Evolutionary conservation across 768 basidiomycete genomes (phyloP), one percentile per base, ranked within the genome.

Genomic region (Paxillus rubicundulus): DNA sequence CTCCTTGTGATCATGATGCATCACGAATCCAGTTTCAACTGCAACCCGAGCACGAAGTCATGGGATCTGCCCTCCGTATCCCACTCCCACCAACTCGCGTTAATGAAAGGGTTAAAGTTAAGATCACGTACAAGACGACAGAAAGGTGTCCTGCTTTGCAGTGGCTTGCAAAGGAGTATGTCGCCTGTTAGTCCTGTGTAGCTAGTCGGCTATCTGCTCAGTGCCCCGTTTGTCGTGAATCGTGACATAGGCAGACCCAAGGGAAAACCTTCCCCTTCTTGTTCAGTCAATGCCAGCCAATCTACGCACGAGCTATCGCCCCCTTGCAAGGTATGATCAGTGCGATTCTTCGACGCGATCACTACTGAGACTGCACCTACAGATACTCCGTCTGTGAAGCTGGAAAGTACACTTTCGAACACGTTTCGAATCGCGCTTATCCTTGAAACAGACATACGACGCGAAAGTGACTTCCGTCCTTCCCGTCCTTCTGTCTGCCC

Each of bases 241-340:
- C 30, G 46, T 36, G 18, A 13, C 17, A 7, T 46, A 90, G 89
- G 53, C 86, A 92, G 70, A 97, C 93, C 0, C 89, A 90, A 54
- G 92, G 92, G 8, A 92, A 92, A 58, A 72, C 74, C 17, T 87
- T 89, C 65, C 86, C 91, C 0, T 97, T 88, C 70, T 69, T 98
- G 14, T 98, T 94, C 74, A 92, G 90, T 54, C 95, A 97, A 62
- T 91, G 88, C 62, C 93, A 97, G 58, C 91, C 95, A 3, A 96
- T 94, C 59, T 87, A 95, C 63, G 89, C 89, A 2, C 82, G 94
- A 27, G 79, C 85, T 3, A 69, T 96, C 38, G 79, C 82, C 1
- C 94, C 93, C 2, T 63, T 92, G 52, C 92, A 95, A 79, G 87
- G 87, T 82, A 38, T 28, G 34, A 17, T 13, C 17, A 1, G 21